Evolutionary conservation across 345 rosid genomes (phyloP).

Genomic region (Hibiscus syriacus): DNA sequence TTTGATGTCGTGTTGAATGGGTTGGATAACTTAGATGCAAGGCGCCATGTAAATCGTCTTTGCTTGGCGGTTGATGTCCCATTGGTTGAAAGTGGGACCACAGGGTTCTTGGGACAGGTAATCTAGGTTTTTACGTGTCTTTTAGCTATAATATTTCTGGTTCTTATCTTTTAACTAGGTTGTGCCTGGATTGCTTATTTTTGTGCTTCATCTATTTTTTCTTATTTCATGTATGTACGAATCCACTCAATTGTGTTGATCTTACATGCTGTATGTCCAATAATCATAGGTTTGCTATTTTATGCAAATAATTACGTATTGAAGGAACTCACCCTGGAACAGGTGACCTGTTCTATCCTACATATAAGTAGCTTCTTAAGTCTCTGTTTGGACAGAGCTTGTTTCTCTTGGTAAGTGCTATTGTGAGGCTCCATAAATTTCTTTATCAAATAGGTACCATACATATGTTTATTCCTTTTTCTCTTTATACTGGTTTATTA

Average conservation of each 20-base stretch:
- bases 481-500: background rate
- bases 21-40: constrained; percentile 93
- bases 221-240: background rate
- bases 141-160: background rate
- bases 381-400: background rate
- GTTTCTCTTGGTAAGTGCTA: constrained; percentile 12
- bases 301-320: constrained; percentile 3
- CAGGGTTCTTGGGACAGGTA: constrained; percentile 99
- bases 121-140: constrained; percentile 2
- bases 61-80: constrained; percentile 96
- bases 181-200: background rate
- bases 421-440: background rate
- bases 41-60: constrained; percentile 97
- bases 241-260: background rate
- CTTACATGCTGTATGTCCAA: background rate
- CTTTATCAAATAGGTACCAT: background rate
- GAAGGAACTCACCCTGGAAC: background rate
- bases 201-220: background rate
- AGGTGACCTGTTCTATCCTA: constrained; percentile 5
- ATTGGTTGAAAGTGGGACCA: constrained; percentile 97
- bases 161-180: background rate
- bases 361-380: background rate
- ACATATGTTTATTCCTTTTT: background rate
- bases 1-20: constrained; percentile 93
- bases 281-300: background rate